Conservation (phyloP, 2,329 filamentous ascomycete genomes). For the Knufia petricola region DNA sequence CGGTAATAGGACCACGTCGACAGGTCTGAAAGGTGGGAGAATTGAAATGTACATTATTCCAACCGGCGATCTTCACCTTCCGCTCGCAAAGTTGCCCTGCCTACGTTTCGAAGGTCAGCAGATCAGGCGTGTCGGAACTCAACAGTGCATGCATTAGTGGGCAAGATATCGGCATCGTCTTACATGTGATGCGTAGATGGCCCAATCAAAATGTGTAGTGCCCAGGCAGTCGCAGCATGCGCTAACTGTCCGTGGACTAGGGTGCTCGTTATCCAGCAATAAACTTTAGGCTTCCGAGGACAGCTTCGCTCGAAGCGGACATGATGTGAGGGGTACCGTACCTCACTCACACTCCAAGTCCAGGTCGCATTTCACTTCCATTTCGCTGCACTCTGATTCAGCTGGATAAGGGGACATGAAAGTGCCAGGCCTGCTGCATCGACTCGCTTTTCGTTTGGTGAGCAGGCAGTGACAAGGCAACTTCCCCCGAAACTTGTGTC, state of each 20-base stretch:
- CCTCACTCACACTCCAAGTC: neutral
- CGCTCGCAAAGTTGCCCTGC: neutral
- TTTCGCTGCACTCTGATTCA: too few species aligned
- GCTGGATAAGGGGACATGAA: neutral
- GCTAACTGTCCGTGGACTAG: neutral
- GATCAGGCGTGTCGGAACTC: neutral
- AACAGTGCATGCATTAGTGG: slow-evolving; percentile 1
- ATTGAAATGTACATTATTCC: slow-evolving; percentile 5
- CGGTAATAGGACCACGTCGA: neutral
- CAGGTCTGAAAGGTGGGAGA: neutral
- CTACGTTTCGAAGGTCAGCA: neutral
- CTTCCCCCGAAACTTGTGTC: neutral
- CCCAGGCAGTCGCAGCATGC: neutral
- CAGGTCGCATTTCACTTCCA: neutral
- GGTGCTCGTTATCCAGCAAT: too few species aligned
- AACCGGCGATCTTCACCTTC: neutral
- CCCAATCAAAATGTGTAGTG: neutral
- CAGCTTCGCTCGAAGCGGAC: neutral
- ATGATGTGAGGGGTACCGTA: slow-evolving; percentile 5
- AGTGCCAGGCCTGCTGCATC: neutral
- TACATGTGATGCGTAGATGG: neutral
- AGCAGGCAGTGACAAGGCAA: neutral
- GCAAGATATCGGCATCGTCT: neutral
- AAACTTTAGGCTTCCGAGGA: slow-evolving; percentile 8
- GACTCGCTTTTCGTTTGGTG: neutral